These are phyloP conservation scores for Colletotrichum australisinense DNA, from an alignment of 2,329 filamentous ascomycete genomes.

Conservation along the genomic window DNA sequence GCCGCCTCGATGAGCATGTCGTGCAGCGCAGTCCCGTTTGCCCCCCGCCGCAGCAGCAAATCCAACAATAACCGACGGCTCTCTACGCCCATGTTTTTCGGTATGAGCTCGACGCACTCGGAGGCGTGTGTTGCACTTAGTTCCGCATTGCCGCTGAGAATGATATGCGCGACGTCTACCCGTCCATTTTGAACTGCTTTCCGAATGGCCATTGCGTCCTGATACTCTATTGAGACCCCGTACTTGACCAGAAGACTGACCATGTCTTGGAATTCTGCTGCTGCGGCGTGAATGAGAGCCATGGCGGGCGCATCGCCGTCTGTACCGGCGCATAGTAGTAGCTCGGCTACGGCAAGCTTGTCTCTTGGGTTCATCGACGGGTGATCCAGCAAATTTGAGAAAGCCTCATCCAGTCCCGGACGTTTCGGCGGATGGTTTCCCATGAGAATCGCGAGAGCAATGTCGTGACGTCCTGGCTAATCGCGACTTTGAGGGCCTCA, in stretches of 20 bases:
- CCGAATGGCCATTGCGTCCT: constrained; percentile 62
- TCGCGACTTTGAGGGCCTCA: constrained; percentile 62
- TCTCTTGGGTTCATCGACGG: constrained; percentile 58
- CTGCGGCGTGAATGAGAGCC: constrained; percentile 61
- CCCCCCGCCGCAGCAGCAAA: constrained; percentile 62
- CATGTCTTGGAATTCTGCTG: constrained; percentile 65
- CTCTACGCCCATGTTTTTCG: constrained; percentile 57
- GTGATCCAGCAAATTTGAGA: constrained; percentile 59
- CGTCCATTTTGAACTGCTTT: constrained; percentile 59
- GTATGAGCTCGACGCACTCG: constrained; percentile 60
- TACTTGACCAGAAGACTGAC: constrained; percentile 63
- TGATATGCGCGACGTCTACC: constrained; percentile 56
- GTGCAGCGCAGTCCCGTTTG: constrained; percentile 57
- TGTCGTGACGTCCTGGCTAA: constrained; percentile 62
- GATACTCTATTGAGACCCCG: constrained; percentile 66
- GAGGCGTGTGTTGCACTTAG: constrained; percentile 60
- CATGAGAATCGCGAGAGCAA: constrained; percentile 65
- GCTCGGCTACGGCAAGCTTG: constrained; percentile 64
- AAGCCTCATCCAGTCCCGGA: constrained; percentile 61
- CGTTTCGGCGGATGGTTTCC: constrained; percentile 63
- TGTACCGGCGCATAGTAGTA: constrained; percentile 69
- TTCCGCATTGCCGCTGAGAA: constrained; percentile 57
- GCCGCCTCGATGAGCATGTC: constrained; percentile 63
- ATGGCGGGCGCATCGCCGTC: constrained; percentile 60
- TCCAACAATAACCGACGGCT: constrained; percentile 57